These are phyloP conservation scores for Vanderwaltozyma yarrowii DNA, from an alignment of 805 yeast genomes.

Conservation along the genomic window DNA sequence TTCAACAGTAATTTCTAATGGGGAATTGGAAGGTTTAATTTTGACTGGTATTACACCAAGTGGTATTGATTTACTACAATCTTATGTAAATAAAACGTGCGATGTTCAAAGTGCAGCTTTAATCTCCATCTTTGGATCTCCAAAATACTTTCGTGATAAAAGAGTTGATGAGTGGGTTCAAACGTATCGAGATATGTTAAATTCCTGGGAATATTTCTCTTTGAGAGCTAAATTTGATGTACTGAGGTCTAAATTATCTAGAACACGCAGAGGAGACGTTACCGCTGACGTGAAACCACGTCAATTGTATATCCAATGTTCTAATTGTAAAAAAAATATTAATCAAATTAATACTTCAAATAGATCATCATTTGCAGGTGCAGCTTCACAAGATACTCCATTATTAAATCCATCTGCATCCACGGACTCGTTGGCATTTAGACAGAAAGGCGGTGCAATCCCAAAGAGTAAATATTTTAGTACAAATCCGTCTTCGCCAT, in stretches of 20 bases:
- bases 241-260: constrained; percentile 54
- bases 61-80: constrained; percentile 72
- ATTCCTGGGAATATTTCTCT: constrained; percentile 74
- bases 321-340: constrained; percentile 68
- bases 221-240: constrained; percentile 81
- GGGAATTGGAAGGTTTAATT: constrained; percentile 85
- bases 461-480: background rate
- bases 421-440: background rate
- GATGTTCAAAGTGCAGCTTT: constrained; percentile 90
- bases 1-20: constrained; percentile 57
- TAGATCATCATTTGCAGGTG: background rate
- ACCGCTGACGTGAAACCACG: constrained; percentile 48
- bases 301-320: constrained; percentile 75
- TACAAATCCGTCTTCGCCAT: background rate
- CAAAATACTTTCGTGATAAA: constrained; percentile 65
- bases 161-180: constrained; percentile 74
- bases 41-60: constrained; percentile 86
- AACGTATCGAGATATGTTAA: constrained; percentile 54
- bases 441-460: background rate
- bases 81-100: constrained; percentile 77
- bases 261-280: constrained; percentile 36
- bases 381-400: background rate
- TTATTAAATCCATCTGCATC: background rate
- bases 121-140: constrained; percentile 70
- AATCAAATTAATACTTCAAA: constrained; percentile 19